Percentiles rank a stretch among this genome's conserved stretches.
Evolutionary conservation across 805 yeast genomes (phyloP).

Genomic region (Kodamaea laetipori): DNA sequence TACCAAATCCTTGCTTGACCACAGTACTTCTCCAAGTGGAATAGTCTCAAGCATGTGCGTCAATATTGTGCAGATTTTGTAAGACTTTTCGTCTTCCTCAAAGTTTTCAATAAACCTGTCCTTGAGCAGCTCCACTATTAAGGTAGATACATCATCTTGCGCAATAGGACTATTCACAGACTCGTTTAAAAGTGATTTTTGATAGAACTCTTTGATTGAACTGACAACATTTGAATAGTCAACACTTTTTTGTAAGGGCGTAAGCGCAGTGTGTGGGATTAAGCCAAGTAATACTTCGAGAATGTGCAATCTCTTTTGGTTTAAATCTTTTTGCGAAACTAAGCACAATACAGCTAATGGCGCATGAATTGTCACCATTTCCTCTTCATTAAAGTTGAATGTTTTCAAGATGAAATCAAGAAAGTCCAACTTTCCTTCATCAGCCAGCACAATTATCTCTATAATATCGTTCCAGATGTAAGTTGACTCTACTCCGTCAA

Average conservation of each 20-base stretch:
- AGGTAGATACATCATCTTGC: conserved; percentile 18
- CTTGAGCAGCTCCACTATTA: conserved; percentile 23
- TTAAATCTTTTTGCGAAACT: conserved; percentile 28
- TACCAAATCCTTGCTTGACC: not conserved
- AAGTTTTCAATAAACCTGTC: conserved; percentile 21
- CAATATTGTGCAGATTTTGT: conserved; percentile 22
- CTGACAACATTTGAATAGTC: not conserved
- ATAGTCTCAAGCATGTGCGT: conserved; percentile 23
- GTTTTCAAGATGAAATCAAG: conserved; percentile 60
- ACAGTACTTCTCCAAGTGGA: conserved; percentile 18
- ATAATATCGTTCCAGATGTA: conserved; percentile 72
- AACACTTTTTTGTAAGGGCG: conserved; percentile 1
- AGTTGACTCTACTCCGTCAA: conserved; percentile 82
- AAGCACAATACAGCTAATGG: conserved; percentile 65
- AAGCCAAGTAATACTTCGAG: conserved; percentile 48
- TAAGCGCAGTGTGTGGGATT: conserved; percentile 66
- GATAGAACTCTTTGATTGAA: conserved; percentile 3
- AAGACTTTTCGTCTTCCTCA: conserved; percentile 18
- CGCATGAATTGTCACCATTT: conserved; percentile 72
- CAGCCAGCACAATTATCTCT: conserved; percentile 38
- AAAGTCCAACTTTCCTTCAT: conserved; percentile 39
- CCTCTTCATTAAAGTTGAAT: conserved; percentile 84
- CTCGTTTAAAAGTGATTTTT: not conserved
- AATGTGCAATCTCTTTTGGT: conserved; percentile 39
- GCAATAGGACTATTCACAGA: conserved; percentile 19